phyloP scores from a whole-genome alignment of 139 green algal species.

The Volvox reticuliferus region DNA sequence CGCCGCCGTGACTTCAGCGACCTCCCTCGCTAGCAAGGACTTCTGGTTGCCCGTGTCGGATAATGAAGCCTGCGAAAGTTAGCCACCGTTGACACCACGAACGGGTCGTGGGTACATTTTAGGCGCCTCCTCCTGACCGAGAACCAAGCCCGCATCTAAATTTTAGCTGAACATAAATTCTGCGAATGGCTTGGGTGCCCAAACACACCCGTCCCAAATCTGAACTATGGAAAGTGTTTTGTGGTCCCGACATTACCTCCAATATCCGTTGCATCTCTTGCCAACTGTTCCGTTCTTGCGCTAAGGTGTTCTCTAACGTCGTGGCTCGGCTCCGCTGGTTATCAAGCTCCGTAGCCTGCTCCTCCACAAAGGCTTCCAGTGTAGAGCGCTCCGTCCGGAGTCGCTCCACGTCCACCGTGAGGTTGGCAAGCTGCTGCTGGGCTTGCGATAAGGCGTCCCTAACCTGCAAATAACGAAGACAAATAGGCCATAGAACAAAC shows the following conservation, averaged over 20 bases:
- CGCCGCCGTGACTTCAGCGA: conserved; percentile 26
- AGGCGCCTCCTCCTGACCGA: not conserved
- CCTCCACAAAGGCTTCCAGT: conserved; percentile 14
- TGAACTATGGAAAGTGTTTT: not conserved
- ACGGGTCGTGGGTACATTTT: not conserved
- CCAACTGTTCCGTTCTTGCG: not conserved
- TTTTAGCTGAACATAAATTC: not conserved
- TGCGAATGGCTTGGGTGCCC: not conserved
- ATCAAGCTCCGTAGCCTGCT: not conserved
- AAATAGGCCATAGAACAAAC: not conserved
- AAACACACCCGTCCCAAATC: not conserved
- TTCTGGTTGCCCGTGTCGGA: not conserved
- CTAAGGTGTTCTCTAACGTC: not conserved
- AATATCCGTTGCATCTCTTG: conserved; percentile 1
- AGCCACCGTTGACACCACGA: not conserved
- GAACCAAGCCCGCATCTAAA: not conserved
- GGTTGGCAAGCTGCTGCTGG: conserved; percentile 23
- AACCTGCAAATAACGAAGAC: conserved; percentile 11
- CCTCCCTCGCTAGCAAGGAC: not conserved
- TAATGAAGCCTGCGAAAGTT: conserved; percentile 16
- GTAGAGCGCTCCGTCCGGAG: not conserved
- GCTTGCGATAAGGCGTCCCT: conserved; percentile 26
- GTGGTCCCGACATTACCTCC: not conserved
- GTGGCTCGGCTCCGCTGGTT: conserved; percentile 33
- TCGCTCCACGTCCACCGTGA: conserved; percentile 14